Percentiles rank a stretch among this genome's conserved stretches.
Conservation (phyloP, 2,329 filamentous ascomycete species). For the Cladosporium velox region DNA sequence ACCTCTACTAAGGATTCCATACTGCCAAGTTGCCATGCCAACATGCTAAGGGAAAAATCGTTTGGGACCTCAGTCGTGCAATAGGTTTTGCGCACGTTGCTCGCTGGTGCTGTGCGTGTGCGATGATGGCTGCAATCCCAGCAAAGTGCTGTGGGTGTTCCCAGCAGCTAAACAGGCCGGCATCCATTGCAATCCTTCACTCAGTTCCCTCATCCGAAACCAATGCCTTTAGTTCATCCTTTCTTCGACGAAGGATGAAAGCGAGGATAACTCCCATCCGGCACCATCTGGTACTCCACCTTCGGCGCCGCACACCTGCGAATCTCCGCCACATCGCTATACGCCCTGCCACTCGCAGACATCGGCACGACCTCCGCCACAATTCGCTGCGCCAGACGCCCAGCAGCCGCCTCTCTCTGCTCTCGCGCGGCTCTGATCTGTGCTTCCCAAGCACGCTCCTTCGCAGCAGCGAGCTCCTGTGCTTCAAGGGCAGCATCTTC, state of each 20-base stretch:
- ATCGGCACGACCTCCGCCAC: conserved; percentile 8
- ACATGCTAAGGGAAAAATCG: neutral
- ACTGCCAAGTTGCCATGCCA: neutral
- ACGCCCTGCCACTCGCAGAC: neutral
- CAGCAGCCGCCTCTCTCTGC: neutral
- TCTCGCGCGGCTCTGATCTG: neutral
- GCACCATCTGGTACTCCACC: neutral
- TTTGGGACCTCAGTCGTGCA: neutral
- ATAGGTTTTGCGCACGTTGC: neutral
- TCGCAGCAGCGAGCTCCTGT: neutral
- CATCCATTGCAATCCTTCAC: no score
- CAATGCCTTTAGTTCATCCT: neutral
- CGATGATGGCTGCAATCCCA: neutral
- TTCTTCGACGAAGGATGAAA: neutral
- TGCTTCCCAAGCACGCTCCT: neutral
- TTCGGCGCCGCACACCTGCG: neutral
- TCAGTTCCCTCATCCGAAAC: neutral
- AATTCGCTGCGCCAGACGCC: neutral
- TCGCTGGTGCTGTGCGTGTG: neutral
- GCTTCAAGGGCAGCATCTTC: neutral
- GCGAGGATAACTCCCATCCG: neutral
- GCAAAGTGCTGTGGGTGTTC: neutral
- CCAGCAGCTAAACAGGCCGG: neutral
- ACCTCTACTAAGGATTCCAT: neutral
- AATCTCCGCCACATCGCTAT: neutral